Evolutionary conservation across 208 protist genomes (phyloP), one percentile per base, ranked within the genome.

Genomic region (Trypanosoma brucei): DNA sequence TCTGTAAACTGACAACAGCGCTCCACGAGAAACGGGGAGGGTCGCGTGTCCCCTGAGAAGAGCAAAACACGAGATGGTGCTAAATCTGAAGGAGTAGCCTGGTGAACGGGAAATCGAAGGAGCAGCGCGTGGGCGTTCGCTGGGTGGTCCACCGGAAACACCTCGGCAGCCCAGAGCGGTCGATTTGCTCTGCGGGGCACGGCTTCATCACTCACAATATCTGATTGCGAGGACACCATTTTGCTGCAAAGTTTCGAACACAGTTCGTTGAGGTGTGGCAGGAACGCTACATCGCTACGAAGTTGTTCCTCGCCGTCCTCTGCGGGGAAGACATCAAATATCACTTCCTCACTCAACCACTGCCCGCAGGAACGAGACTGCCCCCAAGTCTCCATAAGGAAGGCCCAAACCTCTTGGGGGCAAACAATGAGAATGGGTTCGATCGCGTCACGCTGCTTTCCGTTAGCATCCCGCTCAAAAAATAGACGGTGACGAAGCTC

Each of bases 21-120:
- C n/a, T 88, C 61, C 9, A 95, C 66, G 5, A 97, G 76, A 36
- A 71, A 59, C 13, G 38, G 30, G 38, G 88, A 92, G 2, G 86
- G 92, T 6, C 85, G 69, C 8, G 93, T 97, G 78, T 98, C 95
- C 22, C 93, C 95, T 3, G 91, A 96, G 63, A 94, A 98, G 30
- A 92, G 71, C 11, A 97, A 65, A 35, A 84, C 78, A 48, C 75
- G 76, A 7, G 84, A 83, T 9, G 48, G 40, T 1, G 2, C 35
- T 22, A 34, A 37, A 6, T 14, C 52, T 31, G 55, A 8, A 11
- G 53, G 34, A 22, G 22, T 22, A 46, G 6, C 42, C 6, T 6
- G 50, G 50, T 54, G 22, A 7, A 68, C 54, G 33, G 84, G 84
- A 76, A 91, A 92, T n/a, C 88, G 81, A 3, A 95, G 68, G 7